These are phyloP conservation scores for Kwoniella sp. DNA, from an alignment of 768 basidiomycete species.

Conservation along the genomic window DNA sequence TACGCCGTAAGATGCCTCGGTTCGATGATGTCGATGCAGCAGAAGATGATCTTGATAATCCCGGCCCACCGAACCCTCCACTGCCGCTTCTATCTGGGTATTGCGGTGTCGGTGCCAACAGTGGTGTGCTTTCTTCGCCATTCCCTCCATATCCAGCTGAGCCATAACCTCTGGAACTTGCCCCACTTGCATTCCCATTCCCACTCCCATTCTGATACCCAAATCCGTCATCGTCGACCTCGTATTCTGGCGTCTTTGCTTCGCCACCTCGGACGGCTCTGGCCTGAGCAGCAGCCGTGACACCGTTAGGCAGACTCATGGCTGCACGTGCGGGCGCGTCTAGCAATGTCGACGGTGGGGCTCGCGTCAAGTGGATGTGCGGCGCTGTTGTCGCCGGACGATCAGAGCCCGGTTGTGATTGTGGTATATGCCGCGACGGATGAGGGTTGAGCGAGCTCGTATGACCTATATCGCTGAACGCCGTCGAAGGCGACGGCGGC, in stretches of 20 bases:
- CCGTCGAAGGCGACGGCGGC: slow-evolving; percentile 7
- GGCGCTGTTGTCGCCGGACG: slow-evolving; percentile 10
- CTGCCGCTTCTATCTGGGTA: slow-evolving; percentile 14
- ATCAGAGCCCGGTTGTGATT: neutral
- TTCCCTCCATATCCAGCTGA: neutral
- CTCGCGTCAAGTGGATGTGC: slow-evolving; percentile 28
- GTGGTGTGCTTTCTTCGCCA: slow-evolving; percentile 24
- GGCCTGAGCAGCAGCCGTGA: slow-evolving; percentile 50
- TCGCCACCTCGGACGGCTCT: slow-evolving; percentile 48
- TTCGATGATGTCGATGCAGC: slow-evolving; percentile 35
- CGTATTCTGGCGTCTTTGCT: slow-evolving; percentile 46
- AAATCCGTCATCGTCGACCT: slow-evolving; percentile 29
- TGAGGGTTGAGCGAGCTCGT: slow-evolving; percentile 20
- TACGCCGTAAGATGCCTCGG: slow-evolving; percentile 43
- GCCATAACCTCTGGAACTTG: neutral
- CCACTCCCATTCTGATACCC: slow-evolving; percentile 5
- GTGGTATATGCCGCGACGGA: slow-evolving; percentile 10
- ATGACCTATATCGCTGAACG: neutral
- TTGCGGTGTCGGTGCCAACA: slow-evolving; percentile 30
- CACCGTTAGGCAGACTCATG: slow-evolving; percentile 50
- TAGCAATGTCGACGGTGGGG: slow-evolving; percentile 42
- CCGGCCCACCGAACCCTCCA: slow-evolving; percentile 5
- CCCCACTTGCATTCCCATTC: slow-evolving; percentile 6
- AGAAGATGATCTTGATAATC: slow-evolving; percentile 42
- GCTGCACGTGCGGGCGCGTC: slow-evolving; percentile 56